phyloP scores from a whole-genome alignment of 2,329 filamentous ascomycete genomes.

The Trichoderma sp. region DNA sequence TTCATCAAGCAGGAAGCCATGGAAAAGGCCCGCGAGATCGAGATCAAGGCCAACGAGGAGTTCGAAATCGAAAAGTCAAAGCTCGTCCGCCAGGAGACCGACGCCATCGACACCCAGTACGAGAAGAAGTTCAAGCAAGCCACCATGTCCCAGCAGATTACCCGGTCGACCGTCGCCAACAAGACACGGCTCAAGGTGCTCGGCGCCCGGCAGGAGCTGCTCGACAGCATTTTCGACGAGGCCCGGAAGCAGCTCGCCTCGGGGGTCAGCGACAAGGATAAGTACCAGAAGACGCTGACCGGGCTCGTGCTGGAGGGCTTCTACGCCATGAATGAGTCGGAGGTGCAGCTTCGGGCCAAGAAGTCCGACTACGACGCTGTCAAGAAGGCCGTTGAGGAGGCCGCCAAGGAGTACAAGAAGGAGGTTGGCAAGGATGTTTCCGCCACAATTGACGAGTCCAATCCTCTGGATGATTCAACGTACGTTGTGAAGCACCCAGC shows the following conservation, averaged over 20 bases:
- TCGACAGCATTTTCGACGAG: slow-evolving; percentile 86
- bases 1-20: slow-evolving; percentile 99
- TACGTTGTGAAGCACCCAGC: slow-evolving; percentile 56
- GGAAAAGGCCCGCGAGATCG: slow-evolving; percentile 96
- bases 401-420: slow-evolving; percentile 82
- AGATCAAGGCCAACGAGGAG: slow-evolving; percentile 98
- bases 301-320: slow-evolving; percentile 85
- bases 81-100: slow-evolving; percentile 93
- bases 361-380: slow-evolving; percentile 78
- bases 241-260: slow-evolving; percentile 71
- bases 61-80: slow-evolving; percentile 99
- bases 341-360: slow-evolving; percentile 73
- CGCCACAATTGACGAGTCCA: slow-evolving; percentile 75
- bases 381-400: slow-evolving; percentile 77
- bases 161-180: slow-evolving; percentile 92
- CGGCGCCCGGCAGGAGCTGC: slow-evolving; percentile 82
- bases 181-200: slow-evolving; percentile 92
- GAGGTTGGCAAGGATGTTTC: slow-evolving; percentile 70
- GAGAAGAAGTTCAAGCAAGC: slow-evolving; percentile 99
- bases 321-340: slow-evolving; percentile 83
- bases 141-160: slow-evolving; percentile 98
- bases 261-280: slow-evolving; percentile 68
- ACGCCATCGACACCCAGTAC: slow-evolving; percentile 88
- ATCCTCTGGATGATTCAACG: slow-evolving; percentile 80
- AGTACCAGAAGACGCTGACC: slow-evolving; percentile 78